phyloP scores from a whole-genome alignment of 225 moss, liverwort and hornwort species.

The Polytrichum commune region DNA sequence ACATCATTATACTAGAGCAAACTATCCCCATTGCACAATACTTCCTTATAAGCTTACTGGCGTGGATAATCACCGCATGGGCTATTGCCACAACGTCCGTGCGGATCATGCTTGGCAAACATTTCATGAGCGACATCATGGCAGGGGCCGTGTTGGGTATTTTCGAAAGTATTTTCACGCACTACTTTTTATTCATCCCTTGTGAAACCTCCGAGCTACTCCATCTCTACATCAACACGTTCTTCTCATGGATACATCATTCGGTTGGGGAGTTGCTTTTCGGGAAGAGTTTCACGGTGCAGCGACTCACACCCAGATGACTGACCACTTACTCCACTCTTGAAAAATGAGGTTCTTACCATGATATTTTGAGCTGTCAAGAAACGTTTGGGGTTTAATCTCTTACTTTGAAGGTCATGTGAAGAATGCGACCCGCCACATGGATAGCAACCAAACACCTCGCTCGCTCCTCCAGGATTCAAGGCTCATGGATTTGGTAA shows the following conservation, averaged over 20 bases:
- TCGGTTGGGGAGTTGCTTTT: constrained; percentile 9
- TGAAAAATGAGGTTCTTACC: no score
- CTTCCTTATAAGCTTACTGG: constrained; percentile 24
- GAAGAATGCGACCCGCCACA: no score
- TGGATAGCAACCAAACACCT: no score
- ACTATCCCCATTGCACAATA: constrained; percentile 26
- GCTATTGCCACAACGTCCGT: constrained; percentile 68
- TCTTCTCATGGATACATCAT: constrained; percentile 31
- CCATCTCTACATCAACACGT: constrained; percentile 24
- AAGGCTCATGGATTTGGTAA: no score
- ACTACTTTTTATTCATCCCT: constrained; percentile 51
- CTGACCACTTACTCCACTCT: background rate
- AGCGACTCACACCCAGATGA: constrained; percentile 25
- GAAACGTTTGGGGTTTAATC: no score
- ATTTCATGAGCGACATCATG: constrained; percentile 78
- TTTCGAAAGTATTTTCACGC: constrained; percentile 50
- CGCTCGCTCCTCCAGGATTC: no score
- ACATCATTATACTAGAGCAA: constrained; percentile 17
- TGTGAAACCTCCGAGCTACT: constrained; percentile 36
- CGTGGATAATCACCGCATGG: constrained; percentile 40
- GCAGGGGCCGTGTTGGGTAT: constrained; percentile 63
- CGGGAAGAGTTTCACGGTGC: constrained; percentile 23
- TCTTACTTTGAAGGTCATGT: no score
- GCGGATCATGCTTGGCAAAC: constrained; percentile 69
- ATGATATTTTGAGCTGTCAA: no score